Conservation (phyloP, 2,329 filamentous ascomycete species). For the Massarina eburnea region DNA sequence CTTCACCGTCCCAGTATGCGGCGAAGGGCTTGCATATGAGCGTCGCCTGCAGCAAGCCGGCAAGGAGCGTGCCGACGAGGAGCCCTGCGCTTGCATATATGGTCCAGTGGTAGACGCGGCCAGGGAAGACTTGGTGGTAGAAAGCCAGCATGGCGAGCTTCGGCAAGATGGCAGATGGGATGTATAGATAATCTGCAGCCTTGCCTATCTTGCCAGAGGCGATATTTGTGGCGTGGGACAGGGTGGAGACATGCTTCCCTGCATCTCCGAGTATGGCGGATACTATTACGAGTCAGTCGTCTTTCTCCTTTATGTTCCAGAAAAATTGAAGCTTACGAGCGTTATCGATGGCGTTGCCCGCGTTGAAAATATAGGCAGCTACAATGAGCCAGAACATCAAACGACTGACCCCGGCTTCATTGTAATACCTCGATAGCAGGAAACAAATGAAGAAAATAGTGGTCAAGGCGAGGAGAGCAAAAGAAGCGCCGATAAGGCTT, state of each 20-base stretch:
- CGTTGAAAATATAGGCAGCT: background rate
- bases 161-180: background rate
- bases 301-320: too few relatives aligned
- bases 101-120: background rate
- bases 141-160: conserved; percentile 1
- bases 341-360: conserved; percentile 1
- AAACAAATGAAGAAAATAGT: background rate
- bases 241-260: background rate
- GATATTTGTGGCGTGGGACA: background rate
- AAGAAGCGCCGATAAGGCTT: background rate
- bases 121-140: background rate
- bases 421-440: conserved; percentile 1
- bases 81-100: background rate
- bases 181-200: background rate
- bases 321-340: background rate
- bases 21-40: conserved; percentile 1
- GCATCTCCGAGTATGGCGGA: background rate
- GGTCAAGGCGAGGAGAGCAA: conserved; percentile 1
- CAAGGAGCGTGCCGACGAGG: background rate
- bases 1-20: background rate
- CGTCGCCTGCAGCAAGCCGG: conserved; percentile 1
- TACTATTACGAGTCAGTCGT: background rate
- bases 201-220: conserved; percentile 2
- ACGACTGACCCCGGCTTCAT: background rate
- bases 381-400: conserved; percentile 1